These are phyloP conservation scores for Kalmusia sp. DNA, from an alignment of 2,329 filamentous ascomycete species.

Conservation along the genomic window DNA sequence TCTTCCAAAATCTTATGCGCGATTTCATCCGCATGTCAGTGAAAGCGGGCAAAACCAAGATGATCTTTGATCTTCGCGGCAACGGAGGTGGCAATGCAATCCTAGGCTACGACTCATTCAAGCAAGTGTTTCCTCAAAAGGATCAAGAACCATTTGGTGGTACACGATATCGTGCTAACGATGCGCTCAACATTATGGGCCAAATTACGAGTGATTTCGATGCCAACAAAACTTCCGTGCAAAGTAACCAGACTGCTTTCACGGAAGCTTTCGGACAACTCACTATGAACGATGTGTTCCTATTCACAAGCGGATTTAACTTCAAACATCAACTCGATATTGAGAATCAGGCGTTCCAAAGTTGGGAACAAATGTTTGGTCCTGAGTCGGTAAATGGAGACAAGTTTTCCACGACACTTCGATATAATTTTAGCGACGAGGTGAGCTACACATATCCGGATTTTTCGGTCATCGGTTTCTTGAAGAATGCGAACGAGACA, in stretches of 20 bases:
- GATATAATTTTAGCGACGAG: constrained; percentile 47
- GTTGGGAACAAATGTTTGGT: constrained; percentile 47
- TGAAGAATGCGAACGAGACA: constrained; percentile 37
- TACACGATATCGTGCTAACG: constrained; percentile 55
- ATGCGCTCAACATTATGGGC: constrained; percentile 46
- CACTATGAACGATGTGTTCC: constrained; percentile 29
- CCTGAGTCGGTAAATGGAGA: constrained; percentile 40
- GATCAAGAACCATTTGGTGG: constrained; percentile 52
- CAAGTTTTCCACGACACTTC: constrained; percentile 42
- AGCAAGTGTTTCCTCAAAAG: constrained; percentile 59
- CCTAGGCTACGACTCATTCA: constrained; percentile 56
- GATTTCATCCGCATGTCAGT: constrained; percentile 57
- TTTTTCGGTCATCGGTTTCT: constrained; percentile 40
- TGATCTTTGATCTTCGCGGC: constrained; percentile 68
- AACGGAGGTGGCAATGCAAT: constrained; percentile 64
- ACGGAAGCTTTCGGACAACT: constrained; percentile 27
- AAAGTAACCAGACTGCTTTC: constrained; percentile 38
- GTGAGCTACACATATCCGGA: constrained; percentile 36
- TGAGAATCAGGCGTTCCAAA: constrained; percentile 35
- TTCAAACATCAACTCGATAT: constrained; percentile 40
- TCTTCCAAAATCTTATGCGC: constrained; percentile 50
- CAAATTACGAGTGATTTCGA: constrained; percentile 39
- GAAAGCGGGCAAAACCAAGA: constrained; percentile 60
- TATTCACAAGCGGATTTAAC: constrained; percentile 38
- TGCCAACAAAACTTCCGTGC: constrained; percentile 35